Evolutionary conservation across 2,329 filamentous ascomycete species (phyloP).

Genomic region (Alternaria ventricosa): DNA sequence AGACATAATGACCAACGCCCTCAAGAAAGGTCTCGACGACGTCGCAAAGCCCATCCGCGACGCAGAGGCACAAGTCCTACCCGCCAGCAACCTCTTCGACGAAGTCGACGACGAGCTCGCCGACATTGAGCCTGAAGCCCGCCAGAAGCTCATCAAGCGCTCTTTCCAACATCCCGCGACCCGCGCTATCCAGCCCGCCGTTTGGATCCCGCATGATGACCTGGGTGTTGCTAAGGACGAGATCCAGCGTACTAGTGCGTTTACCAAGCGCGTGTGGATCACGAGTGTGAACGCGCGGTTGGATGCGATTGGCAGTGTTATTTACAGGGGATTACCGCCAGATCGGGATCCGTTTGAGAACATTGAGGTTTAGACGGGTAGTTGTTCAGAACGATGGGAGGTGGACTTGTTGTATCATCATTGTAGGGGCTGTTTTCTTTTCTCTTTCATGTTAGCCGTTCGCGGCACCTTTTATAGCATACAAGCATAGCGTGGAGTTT

Average conservation of each 20-base stretch:
- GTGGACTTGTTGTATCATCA: not conserved
- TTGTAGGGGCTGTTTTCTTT: not conserved
- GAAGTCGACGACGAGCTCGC: constrained; percentile 92
- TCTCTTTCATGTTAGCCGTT: not conserved
- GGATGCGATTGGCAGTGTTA: constrained; percentile 80
- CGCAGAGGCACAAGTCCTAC: constrained; percentile 57
- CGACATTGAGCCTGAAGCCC: constrained; percentile 87
- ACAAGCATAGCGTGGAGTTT: constrained; percentile 2
- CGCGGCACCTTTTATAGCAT: not conserved
- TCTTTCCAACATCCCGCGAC: constrained; percentile 92
- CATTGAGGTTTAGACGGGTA: constrained; percentile 39
- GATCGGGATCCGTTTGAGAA: constrained; percentile 64
- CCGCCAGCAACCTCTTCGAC: constrained; percentile 83
- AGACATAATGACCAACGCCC: constrained; percentile 33
- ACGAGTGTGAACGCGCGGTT: constrained; percentile 91
- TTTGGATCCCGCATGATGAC: constrained; percentile 94
- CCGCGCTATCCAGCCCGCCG: constrained; percentile 80
- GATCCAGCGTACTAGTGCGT: constrained; percentile 75
- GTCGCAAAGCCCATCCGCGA: constrained; percentile 42
- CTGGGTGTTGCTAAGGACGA: constrained; percentile 92
- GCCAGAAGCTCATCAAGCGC: constrained; percentile 82
- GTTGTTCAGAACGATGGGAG: not conserved
- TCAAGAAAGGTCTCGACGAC: constrained; percentile 38
- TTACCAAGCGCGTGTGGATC: constrained; percentile 83
- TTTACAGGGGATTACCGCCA: constrained; percentile 84